phyloP scores from a whole-genome alignment of 2,329 filamentous ascomycete species.

The Pseudogymnoascus verrucosus region DNA sequence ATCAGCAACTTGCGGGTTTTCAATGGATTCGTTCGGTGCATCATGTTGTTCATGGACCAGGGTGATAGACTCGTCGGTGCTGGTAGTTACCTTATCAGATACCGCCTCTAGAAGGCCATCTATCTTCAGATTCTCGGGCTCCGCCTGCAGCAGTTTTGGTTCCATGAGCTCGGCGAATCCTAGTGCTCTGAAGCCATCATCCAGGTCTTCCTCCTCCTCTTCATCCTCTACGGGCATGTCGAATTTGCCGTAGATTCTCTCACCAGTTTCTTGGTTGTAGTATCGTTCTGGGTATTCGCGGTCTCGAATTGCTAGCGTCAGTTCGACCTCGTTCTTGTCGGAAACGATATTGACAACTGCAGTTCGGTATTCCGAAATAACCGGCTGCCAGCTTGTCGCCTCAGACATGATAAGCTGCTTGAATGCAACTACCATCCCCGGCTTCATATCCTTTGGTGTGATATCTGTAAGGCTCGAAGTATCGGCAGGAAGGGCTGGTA shows the following conservation, averaged over 20 bases:
- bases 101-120: neutral
- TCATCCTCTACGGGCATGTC: slow-evolving; percentile 62
- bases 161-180: slow-evolving; percentile 57
- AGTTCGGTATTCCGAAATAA: slow-evolving; percentile 53
- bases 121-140: slow-evolving; percentile 26
- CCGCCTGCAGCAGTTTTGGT: slow-evolving; percentile 52
- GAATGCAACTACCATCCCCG: slow-evolving; percentile 62
- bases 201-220: slow-evolving; percentile 37
- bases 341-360: slow-evolving; percentile 53
- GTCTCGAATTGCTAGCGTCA: slow-evolving; percentile 64
- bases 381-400: slow-evolving; percentile 58
- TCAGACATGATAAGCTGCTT: slow-evolving; percentile 54
- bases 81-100: slow-evolving; percentile 6
- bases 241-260: slow-evolving; percentile 69
- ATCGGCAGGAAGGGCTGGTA: slow-evolving; percentile 55
- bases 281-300: slow-evolving; percentile 47
- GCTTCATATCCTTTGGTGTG: slow-evolving; percentile 37
- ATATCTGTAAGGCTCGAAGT: slow-evolving; percentile 45
- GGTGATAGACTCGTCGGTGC: slow-evolving; percentile 11
- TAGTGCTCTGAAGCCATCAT: slow-evolving; percentile 55
- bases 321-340: slow-evolving; percentile 45
- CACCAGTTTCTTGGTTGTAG: slow-evolving; percentile 59
- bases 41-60: slow-evolving; percentile 12
- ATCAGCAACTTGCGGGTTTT: slow-evolving; percentile 12
- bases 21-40: slow-evolving; percentile 7